Conservation (phyloP, 2,329 filamentous ascomycete genomes). For the Pyrenochaeta sp. region DNA sequence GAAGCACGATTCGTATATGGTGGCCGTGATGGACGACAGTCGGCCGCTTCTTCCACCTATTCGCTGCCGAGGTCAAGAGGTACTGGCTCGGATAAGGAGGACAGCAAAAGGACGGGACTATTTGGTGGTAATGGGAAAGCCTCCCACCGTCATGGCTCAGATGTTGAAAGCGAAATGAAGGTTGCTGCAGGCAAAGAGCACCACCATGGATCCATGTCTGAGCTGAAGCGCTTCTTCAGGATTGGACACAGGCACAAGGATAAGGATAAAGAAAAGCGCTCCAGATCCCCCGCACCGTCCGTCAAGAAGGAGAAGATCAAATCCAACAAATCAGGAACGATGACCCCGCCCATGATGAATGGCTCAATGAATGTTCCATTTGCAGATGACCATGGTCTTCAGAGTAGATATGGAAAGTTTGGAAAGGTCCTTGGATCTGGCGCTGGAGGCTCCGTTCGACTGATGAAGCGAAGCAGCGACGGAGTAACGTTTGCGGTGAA, state of each 20-base stretch:
- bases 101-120: constrained; percentile 63
- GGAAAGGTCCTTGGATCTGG: constrained; percentile 93
- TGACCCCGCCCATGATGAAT: constrained; percentile 48
- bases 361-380: constrained; percentile 72
- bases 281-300: constrained; percentile 70
- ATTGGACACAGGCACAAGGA: constrained; percentile 70
- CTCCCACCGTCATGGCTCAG: constrained; percentile 54
- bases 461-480: constrained; percentile 94
- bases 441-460: constrained; percentile 89
- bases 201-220: constrained; percentile 82
- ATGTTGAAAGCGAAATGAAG: constrained; percentile 50
- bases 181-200: constrained; percentile 51
- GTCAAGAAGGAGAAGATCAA: constrained; percentile 61
- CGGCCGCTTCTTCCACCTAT: constrained; percentile 42
- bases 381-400: constrained; percentile 88
- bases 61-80: constrained; percentile 56
- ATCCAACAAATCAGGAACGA: constrained; percentile 52
- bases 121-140: constrained; percentile 61
- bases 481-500: constrained; percentile 96
- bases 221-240: constrained; percentile 96
- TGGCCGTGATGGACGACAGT: constrained; percentile 71
- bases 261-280: constrained; percentile 57
- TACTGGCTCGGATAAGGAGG: constrained; percentile 48
- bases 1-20: constrained; percentile 88
- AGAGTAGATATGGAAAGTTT: constrained; percentile 94